Evolutionary conservation across 306 rosid species (phyloP), one percentile per base, ranked within the genome.

Genomic region (Boehmeria nivea): DNA sequence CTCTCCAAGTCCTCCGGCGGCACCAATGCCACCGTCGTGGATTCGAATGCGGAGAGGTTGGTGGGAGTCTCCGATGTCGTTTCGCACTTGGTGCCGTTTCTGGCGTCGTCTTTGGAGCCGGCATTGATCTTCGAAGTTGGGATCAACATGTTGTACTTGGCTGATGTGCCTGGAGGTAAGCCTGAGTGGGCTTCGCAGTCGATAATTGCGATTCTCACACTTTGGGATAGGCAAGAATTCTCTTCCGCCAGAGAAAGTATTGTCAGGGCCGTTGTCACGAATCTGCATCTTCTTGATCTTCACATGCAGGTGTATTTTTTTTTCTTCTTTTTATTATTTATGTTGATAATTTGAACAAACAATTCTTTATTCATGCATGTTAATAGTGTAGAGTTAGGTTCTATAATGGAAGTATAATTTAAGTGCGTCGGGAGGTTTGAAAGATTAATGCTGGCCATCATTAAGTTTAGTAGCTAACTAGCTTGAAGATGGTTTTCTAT

Each of bases 171-270:
- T 67, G 99, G 99, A 42, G 96, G 99, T 66, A 93, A 93, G 65
- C 83, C 95, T 6, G 99, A 93, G 65, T 93, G 99, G 99, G 99
- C 99, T 42, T 93, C 99, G 0, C 95, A 82, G 43, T 87, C 99
- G 0, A 85, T 81, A 47, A 87, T 93, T 18, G 96, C 99, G 1
- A 81, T 93, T 73, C 93, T 93, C 65, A 87, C 96, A 1, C 75
- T 93, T 31, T 93, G 99, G 99, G 99, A 93, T 46, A 73, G 99
- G 64, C 94, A 87, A 68, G 99, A 93, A 46, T 93, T 87, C 67
- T 74, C 94, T 59, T 93, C 99, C 48, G 99, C 99, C 5, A 83
- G 86, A 61, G 99, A 87, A 51, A 87, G 95, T 69, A 87, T 87
- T 69, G 96, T 93, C 42, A 79, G 99, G 69, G 99, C 99, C 33